Conservation (phyloP, 1,139 yeast species). For the Arxiozyma slooffiae region DNA sequence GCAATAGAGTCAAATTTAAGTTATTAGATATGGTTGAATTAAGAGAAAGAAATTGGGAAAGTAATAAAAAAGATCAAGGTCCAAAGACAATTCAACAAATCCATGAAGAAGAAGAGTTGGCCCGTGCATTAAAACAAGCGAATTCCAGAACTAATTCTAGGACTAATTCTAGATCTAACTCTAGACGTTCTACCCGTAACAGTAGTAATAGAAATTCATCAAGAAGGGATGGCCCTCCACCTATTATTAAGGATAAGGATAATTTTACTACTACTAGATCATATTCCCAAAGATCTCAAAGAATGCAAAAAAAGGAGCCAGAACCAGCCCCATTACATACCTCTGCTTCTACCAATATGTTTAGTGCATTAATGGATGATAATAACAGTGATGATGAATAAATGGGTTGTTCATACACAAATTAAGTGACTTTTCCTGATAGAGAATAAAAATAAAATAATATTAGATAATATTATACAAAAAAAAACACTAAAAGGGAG, state of each 20-base stretch:
- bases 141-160: no score
- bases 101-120: constrained; percentile 65
- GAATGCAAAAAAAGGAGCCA: constrained; percentile 19
- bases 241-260: constrained; percentile 19
- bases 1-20: constrained; percentile 81
- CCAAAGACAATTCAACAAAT: constrained; percentile 91
- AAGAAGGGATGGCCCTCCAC: constrained; percentile 11
- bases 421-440: no score
- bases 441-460: not conserved
- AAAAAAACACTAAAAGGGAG: not conserved
- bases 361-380: constrained; percentile 29
- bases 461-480: no score
- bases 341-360: constrained; percentile 27
- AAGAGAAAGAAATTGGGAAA: constrained; percentile 42
- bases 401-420: not conserved
- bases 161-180: no score
- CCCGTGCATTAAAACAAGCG: constrained; percentile 28
- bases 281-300: constrained; percentile 20
- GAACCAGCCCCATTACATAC: constrained; percentile 18
- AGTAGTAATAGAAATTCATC: constrained; percentile 2
- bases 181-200: constrained; percentile 24
- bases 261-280: constrained; percentile 26
- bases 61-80: constrained; percentile 52
- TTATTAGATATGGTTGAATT: constrained; percentile 81
- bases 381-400: constrained; percentile 23